phyloP scores from a whole-genome alignment of 1,139 yeast genomes.

The Taphrina populina region DNA sequence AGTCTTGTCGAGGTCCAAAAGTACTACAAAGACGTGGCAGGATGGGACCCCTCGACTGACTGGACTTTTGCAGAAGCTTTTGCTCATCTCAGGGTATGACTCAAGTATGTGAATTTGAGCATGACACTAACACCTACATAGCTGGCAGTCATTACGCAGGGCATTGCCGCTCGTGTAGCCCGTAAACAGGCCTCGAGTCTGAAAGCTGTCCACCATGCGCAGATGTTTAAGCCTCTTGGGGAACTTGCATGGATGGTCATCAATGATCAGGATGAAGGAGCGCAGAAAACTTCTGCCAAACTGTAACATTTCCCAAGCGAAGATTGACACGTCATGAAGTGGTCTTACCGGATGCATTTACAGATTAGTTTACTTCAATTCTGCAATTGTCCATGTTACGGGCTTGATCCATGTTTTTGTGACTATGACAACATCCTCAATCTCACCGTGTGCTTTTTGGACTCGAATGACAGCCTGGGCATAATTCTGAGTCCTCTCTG shows the following conservation, averaged over 20 bases:
- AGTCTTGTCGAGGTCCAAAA: conserved; percentile 41
- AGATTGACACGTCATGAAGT: too few relatives aligned
- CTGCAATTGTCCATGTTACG: conserved; percentile 11
- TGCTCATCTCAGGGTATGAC: conserved; percentile 52
- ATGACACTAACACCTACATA: not conserved
- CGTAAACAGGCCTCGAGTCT: conserved; percentile 63
- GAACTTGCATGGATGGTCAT: conserved; percentile 44
- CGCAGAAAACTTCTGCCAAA: too few relatives aligned
- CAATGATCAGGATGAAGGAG: too few relatives aligned
- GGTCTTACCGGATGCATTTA: too few relatives aligned
- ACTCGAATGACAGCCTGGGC: conserved; percentile 22
- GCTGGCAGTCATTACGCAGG: conserved; percentile 63
- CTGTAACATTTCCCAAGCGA: too few relatives aligned
- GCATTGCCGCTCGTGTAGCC: conserved; percentile 62
- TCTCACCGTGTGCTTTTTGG: not conserved
- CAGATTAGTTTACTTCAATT: not conserved
- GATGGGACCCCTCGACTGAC: conserved; percentile 45
- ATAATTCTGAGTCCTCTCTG: conserved; percentile 10
- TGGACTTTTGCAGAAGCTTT: conserved; percentile 63
- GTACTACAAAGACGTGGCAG: conserved; percentile 41
- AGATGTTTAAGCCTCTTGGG: conserved; percentile 52
- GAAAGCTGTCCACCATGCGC: conserved; percentile 53
- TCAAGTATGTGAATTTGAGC: not conserved
- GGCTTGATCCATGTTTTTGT: conserved; percentile 19
- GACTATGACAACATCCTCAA: conserved; percentile 12